phyloP scores from a whole-genome alignment of 2,329 filamentous ascomycete genomes.

The Diaporthe citrichinensis region DNA sequence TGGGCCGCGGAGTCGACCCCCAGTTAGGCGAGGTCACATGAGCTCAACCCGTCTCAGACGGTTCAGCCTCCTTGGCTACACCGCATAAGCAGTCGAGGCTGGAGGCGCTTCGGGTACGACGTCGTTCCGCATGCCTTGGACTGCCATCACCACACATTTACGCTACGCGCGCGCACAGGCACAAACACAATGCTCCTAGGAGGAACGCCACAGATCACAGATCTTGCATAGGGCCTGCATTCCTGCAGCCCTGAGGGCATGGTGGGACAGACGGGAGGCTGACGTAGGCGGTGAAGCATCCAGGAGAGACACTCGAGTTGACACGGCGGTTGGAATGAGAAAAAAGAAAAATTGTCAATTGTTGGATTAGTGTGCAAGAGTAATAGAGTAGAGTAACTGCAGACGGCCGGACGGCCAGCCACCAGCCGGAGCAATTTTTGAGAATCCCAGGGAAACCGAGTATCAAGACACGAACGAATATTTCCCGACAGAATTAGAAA shows the following conservation, averaged over 20 bases:
- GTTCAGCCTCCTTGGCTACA: constrained; percentile 41
- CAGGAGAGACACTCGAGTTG: neutral
- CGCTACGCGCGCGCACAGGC: neutral
- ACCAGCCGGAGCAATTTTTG: constrained; percentile 23
- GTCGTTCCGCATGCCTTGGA: constrained; percentile 27
- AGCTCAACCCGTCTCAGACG: neutral
- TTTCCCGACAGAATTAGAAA: neutral
- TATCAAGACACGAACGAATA: neutral
- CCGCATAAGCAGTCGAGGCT: constrained; percentile 27
- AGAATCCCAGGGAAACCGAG: neutral
- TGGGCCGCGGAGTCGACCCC: neutral
- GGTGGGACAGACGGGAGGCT: neutral
- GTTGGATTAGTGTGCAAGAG: constrained; percentile 2
- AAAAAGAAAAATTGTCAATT: neutral
- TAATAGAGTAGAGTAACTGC: constrained; percentile 18
- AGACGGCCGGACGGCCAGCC: constrained; percentile 2
- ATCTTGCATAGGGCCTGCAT: constrained; percentile 31
- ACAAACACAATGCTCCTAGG: neutral
- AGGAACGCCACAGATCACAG: neutral
- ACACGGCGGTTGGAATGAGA: neutral
- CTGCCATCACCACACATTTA: neutral
- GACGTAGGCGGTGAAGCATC: constrained; percentile 28
- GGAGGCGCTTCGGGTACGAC: constrained; percentile 29
- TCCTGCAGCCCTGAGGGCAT: constrained; percentile 22
- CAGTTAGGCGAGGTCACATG: constrained; percentile 32